These are phyloP conservation scores for Mentha longifolia DNA, from an alignment of 257 asterid species.

Conservation along the genomic window DNA sequence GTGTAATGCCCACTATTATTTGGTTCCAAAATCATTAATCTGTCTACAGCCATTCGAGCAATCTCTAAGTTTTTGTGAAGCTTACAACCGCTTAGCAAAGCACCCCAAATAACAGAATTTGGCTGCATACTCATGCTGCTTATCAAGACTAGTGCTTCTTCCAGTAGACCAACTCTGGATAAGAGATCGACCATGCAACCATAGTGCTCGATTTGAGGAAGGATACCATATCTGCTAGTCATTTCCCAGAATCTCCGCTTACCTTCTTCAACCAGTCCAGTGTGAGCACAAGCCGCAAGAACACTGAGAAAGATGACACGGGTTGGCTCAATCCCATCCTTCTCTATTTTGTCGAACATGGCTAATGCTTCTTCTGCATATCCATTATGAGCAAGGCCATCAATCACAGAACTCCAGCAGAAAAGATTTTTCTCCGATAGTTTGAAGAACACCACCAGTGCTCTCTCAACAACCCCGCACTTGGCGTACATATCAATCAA, in stretches of 20 bases:
- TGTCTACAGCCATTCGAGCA: conserved; percentile 65
- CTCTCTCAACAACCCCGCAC: conserved; percentile 74
- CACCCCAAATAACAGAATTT: conserved; percentile 76
- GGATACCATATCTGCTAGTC: conserved; percentile 48
- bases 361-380: conserved; percentile 59
- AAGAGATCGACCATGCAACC: conserved; percentile 89
- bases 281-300: conserved; percentile 81
- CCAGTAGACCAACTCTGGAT: conserved; percentile 72
- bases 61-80: conserved; percentile 70
- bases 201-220: conserved; percentile 73
- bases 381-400: conserved; percentile 82
- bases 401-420: conserved; percentile 81
- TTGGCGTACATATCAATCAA: conserved; percentile 85
- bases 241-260: conserved; percentile 55
- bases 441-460: conserved; percentile 68
- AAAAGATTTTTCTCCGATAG: conserved; percentile 66
- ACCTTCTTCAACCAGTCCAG: conserved; percentile 78
- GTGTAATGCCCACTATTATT: conserved; percentile 59
- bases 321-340: conserved; percentile 65
- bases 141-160: conserved; percentile 73
- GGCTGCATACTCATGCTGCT: conserved; percentile 73
- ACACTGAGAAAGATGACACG: conserved; percentile 68
- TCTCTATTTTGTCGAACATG: conserved; percentile 57
- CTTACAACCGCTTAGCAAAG: conserved; percentile 77
- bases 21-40: conserved; percentile 62